Base-by-base conservation (phyloP, 2,329 filamentous ascomycete genomes). In the Fusarium sp. region DNA sequence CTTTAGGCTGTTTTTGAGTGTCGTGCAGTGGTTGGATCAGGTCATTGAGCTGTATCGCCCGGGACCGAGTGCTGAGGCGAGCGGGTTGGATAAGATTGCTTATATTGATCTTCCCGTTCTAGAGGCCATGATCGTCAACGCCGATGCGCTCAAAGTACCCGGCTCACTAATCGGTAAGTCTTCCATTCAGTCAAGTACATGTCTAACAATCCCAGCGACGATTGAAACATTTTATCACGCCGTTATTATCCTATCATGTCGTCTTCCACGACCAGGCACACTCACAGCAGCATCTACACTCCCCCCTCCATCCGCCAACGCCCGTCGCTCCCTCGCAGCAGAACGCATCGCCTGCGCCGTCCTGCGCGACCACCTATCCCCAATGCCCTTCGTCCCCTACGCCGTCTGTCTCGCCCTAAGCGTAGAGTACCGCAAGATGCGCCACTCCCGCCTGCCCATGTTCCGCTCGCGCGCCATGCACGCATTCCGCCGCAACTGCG, bases 161-260 rank as follows among this genome's bases (percentile, higher is more conserved):
- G 85, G 85, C 2, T 82, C 81, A 28, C 80, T 88, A 14, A 83
- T 90, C 15, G 86, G 87, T 89, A 69, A 70, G 83, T 78, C 14
- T 2, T 1, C 8, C 18, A 14, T 57, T 7, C 41, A 3, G 1
- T 6, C 24, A 14, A 28, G 8, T 11, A 48, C 20, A 18, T 12
- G 18, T 2, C 78, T 82, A 51, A 82, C 61, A 31, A 3, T 7
- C 11, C 10, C 41, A 90, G 89, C 85, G 13, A 91, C 90, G 0
- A 84, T 91, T 12, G 90, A 91, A 72, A 86, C 88, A 2, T 86
- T 92, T 22, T 92, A 92, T 73, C 89, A 91, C 73, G 88, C 89
- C 7, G 87, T 92, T 12, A 87, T 89, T 39, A 90, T 91, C 14
- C 81, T 91, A 5, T 91, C 89, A 0, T 91, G 88, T 55, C 85